Evolutionary conservation across 345 rosid species (phyloP).

Genomic region (Aurinia saxatilis): DNA sequence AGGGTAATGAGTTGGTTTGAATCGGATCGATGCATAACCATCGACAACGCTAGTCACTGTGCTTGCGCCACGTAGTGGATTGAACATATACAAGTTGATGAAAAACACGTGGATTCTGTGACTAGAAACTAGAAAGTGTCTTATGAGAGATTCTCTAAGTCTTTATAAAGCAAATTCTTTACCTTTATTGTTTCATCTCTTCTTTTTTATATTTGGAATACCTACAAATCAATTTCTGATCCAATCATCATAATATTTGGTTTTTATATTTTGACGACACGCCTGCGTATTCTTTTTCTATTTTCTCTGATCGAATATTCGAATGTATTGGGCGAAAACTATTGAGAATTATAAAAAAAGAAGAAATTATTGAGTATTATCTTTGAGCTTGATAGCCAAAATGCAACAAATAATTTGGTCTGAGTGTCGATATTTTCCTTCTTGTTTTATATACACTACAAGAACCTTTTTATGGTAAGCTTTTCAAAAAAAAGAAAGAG

Average conservation of each 20-base stretch:
- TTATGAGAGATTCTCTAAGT: neutral
- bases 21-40: too few species aligned
- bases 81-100: constrained; percentile 6
- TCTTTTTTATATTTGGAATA: constrained; percentile 8
- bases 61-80: constrained; percentile 18
- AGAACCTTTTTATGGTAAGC: too few species aligned
- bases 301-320: constrained; percentile 9
- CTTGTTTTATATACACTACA: too few species aligned
- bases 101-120: constrained; percentile 4
- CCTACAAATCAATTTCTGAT: neutral
- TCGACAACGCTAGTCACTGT: too few species aligned
- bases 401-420: too few species aligned
- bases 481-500: too few species aligned
- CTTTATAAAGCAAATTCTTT: constrained; percentile 18
- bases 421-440: too few species aligned
- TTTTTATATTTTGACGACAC: constrained; percentile 8
- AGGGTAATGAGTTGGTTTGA: too few species aligned
- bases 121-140: constrained; percentile 25
- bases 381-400: neutral
- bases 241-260: constrained; percentile 18
- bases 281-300: constrained; percentile 8
- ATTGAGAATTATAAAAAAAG: too few species aligned
- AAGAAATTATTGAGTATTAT: too few species aligned
- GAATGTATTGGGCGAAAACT: neutral
- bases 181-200: neutral